Conservation (phyloP, 495 filamentous ascomycete species). For the Symbiotaphrina buchneri region DNA sequence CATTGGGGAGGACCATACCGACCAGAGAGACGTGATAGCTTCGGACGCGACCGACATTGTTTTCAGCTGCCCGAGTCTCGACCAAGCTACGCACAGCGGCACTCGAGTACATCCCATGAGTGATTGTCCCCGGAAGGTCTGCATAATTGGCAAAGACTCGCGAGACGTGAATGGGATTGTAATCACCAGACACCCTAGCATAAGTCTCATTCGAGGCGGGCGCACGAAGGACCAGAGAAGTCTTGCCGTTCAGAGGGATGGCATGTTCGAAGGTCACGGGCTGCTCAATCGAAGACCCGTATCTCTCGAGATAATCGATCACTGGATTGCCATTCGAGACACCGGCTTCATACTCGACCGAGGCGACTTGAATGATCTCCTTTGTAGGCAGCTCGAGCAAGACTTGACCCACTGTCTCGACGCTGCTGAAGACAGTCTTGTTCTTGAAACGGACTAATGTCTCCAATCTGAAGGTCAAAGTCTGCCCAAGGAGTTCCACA, state of each 20-base stretch:
- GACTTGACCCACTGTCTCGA: conserved; percentile 83
- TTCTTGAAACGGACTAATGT: conserved; percentile 88
- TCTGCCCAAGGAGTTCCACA: conserved; percentile 71
- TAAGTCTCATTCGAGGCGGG: conserved; percentile 98
- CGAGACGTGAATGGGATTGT: conserved; percentile 97
- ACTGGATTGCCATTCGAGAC: conserved; percentile 88
- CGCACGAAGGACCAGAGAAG: conserved; percentile 62
- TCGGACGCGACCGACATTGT: conserved; percentile 89
- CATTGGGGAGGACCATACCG: conserved; percentile 94
- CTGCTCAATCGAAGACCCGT: conserved; percentile 87
- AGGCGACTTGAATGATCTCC: conserved; percentile 88
- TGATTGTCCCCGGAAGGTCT: conserved; percentile 87
- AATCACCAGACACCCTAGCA: conserved; percentile 90
- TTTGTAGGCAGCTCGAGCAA: conserved; percentile 90
- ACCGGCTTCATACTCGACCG: conserved; percentile 80
- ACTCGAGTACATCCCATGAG: conserved; percentile 98
- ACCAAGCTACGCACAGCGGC: conserved; percentile 95
- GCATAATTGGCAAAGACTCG: conserved; percentile 90
- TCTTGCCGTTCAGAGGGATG: conserved; percentile 86
- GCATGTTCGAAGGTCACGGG: conserved; percentile 93
- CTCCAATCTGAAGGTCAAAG: conserved; percentile 87
- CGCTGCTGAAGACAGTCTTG: conserved; percentile 73
- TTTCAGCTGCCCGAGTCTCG: conserved; percentile 97
- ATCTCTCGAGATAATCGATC: conserved; percentile 81
- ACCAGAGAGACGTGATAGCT: conserved; percentile 90